Conservation (phyloP, 2,329 filamentous ascomycete genomes). For the Mollisiaceae sp. region DNA sequence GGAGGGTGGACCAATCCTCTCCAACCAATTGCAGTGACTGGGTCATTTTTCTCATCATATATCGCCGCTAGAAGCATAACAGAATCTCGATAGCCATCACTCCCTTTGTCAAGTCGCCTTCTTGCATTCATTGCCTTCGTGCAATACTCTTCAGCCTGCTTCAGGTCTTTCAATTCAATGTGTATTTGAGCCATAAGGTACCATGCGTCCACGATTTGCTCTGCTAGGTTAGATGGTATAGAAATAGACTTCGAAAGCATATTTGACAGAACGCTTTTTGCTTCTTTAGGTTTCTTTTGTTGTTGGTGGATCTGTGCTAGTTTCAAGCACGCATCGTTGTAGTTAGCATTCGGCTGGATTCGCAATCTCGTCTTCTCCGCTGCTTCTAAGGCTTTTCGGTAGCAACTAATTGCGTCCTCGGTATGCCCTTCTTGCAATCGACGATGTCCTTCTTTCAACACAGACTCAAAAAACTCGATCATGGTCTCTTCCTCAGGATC, state of each 20-base stretch:
- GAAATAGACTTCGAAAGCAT: background rate
- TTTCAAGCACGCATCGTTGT: conserved; percentile 1
- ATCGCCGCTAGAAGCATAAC: background rate
- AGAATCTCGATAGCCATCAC: background rate
- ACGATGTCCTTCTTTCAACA: background rate
- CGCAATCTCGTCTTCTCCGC: background rate
- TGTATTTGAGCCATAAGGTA: background rate
- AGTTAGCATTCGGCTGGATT: background rate
- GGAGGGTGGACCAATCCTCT: background rate
- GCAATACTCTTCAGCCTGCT: background rate
- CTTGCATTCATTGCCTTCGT: background rate
- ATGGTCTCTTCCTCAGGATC: background rate
- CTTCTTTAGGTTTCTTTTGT: background rate
- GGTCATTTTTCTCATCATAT: background rate
- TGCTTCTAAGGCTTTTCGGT: background rate
- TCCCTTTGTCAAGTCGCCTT: background rate
- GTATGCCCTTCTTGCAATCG: background rate
- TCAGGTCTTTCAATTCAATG: background rate
- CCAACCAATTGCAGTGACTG: background rate
- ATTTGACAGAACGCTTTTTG: background rate
- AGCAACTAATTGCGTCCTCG: background rate
- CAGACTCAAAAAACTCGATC: background rate
- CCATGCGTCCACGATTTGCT: background rate
- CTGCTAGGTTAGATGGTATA: background rate
- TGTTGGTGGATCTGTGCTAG: background rate